Base-by-base conservation (phyloP, 176 grass and related monocot species). In the Thinopyrum elongatum region DNA sequence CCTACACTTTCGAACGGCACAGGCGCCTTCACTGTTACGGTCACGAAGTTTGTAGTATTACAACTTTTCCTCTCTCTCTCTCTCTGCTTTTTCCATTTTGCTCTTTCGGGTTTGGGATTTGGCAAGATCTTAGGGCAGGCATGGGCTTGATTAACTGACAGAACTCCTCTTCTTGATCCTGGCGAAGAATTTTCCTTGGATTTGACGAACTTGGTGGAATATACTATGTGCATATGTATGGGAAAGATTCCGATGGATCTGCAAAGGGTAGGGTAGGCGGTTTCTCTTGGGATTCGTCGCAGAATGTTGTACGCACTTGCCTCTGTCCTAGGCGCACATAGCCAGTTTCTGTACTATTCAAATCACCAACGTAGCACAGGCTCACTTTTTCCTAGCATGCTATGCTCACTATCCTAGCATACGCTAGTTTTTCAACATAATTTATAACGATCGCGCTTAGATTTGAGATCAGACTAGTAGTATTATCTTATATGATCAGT, bases 201-300 rank as follows among this genome's bases (percentile, higher is more conserved):
- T 74, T 88, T 89, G 14, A 14, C 62, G 4, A 81, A 27, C 17
- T 60, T 44, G 59, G 55, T 23, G 28, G 25, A 28, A 17, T 81
- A 86, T 23, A 41, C 35, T 70, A 19, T 46, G 8, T 0, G 71
- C 10, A 17, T 90, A 59, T 68, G 84, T 64, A 29, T 15, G 84
- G 61, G 53, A 85, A 63, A 81, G 76, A 91, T 90, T 92, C 77
- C 87, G 2, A 66, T 68, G 84, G 80, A 86, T 92, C 83, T 88
- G 60, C 83, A 23, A 38, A 35, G 59, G 10, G 27, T 29, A 47
- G 25, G 33, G 8, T 21, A 35, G 46, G 36, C 51, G 76, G 76
- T 81, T 72, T 30, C 71, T 60, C 82, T 90, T 57, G 93, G 90
- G 86, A 95, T 95, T 93, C 49, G 89, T 22, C 34, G 71, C 39